phyloP scores from a whole-genome alignment of 2,329 filamentous ascomycete species.

The Ceratocystis colombiana region DNA sequence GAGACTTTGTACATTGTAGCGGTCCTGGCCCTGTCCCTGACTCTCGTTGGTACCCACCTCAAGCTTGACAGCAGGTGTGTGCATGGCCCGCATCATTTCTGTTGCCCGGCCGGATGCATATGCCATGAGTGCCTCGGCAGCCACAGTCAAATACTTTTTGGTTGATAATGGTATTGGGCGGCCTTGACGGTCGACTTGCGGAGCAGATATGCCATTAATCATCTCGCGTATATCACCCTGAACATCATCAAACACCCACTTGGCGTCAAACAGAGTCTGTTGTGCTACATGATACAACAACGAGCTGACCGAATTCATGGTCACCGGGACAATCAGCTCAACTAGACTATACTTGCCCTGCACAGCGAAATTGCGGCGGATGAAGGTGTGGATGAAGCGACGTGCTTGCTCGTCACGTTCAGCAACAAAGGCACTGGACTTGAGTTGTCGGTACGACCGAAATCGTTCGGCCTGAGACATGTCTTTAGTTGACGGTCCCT shows the following conservation, averaged over 20 bases:
- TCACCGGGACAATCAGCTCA: slow-evolving; percentile 28
- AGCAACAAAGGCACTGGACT: slow-evolving; percentile 32
- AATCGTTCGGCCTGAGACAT: slow-evolving; percentile 33
- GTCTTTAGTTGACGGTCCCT: slow-evolving; percentile 30
- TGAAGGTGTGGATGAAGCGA: slow-evolving; percentile 31
- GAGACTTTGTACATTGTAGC: neutral
- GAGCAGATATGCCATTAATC: slow-evolving; percentile 16
- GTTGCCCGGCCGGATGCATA: slow-evolving; percentile 19
- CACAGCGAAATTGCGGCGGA: slow-evolving; percentile 32
- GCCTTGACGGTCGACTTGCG: slow-evolving; percentile 6
- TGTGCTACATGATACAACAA: slow-evolving; percentile 31
- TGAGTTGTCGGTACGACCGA: slow-evolving; percentile 31
- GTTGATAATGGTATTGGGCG: slow-evolving; percentile 11
- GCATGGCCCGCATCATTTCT: slow-evolving; percentile 21
- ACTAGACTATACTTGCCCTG: slow-evolving; percentile 27
- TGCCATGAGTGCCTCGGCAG: slow-evolving; percentile 20
- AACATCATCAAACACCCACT: slow-evolving; percentile 29
- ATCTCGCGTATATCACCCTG: slow-evolving; percentile 23
- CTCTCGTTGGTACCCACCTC: neutral
- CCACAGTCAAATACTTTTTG: slow-evolving; percentile 14
- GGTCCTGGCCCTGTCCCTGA: neutral
- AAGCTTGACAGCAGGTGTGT: slow-evolving; percentile 9
- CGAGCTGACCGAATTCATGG: slow-evolving; percentile 29
- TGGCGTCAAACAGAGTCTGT: slow-evolving; percentile 29
- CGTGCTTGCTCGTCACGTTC: slow-evolving; percentile 34